These are phyloP conservation scores for Colletotrichum echinochloae DNA, from an alignment of 2,329 filamentous ascomycete genomes.

Conservation along the genomic window DNA sequence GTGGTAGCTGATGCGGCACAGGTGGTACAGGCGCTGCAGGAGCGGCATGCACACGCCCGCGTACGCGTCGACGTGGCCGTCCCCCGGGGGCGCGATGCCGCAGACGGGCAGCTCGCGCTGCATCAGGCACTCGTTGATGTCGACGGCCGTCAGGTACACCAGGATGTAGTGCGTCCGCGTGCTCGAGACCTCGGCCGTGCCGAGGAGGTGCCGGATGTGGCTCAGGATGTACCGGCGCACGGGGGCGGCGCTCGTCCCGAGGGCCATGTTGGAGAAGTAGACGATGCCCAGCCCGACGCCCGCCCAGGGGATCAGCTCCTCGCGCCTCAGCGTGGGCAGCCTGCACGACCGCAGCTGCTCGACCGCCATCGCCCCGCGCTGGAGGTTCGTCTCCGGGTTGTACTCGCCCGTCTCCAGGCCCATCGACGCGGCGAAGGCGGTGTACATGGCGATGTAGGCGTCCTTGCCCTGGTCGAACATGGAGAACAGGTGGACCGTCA, in stretches of 20 bases:
- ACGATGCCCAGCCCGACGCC: constrained; percentile 30
- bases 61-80: constrained; percentile 44
- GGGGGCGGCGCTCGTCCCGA: constrained; percentile 36
- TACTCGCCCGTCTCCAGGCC: constrained; percentile 35
- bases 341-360: constrained; percentile 34
- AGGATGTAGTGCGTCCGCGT: constrained; percentile 35
- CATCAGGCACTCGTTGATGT: constrained; percentile 45
- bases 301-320: constrained; percentile 32
- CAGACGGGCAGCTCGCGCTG: constrained; percentile 43
- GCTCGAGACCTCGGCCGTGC: constrained; percentile 28
- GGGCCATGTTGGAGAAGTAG: constrained; percentile 38
- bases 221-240: constrained; percentile 36
- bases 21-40: constrained; percentile 45
- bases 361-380: constrained; percentile 35
- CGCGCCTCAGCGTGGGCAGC: constrained; percentile 29
- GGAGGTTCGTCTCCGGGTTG: constrained; percentile 30
- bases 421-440: constrained; percentile 30
- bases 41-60: constrained; percentile 44
- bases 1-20: constrained; percentile 44
- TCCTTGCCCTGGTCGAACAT: constrained; percentile 39
- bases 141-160: constrained; percentile 43
- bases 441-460: constrained; percentile 39
- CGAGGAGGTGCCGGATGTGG: constrained; percentile 34
- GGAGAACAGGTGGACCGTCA: constrained; percentile 36
- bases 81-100: constrained; percentile 37